phyloP scores from a whole-genome alignment of 108 stramenopile genomes.

The Aurantiochytrium sp. region DNA sequence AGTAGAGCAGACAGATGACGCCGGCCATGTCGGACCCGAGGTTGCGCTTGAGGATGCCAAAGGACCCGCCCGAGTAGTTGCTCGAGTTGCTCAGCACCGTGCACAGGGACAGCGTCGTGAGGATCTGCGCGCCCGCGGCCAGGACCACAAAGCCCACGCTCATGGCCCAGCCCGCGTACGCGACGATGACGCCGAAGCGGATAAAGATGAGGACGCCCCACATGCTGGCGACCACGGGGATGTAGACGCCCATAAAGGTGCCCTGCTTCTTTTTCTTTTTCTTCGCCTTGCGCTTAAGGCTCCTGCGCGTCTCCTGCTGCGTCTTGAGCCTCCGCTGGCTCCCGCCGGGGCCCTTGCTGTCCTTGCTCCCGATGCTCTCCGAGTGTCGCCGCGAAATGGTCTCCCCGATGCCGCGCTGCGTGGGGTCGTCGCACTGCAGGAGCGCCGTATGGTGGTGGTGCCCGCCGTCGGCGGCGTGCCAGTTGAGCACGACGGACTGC shows the following conservation, averaged over 20 bases:
- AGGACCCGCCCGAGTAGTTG: constrained; percentile 22
- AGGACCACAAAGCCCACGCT: constrained; percentile 19
- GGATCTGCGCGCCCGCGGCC: neutral
- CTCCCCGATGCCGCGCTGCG: no score
- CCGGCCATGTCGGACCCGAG: constrained; percentile 5
- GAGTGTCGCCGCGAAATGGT: no score
- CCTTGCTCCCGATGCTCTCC: no score
- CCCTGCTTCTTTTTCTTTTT: constrained; percentile 21
- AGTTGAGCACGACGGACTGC: no score
- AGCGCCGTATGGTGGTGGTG: no score
- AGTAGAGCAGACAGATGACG: constrained; percentile 15
- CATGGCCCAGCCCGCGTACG: neutral
- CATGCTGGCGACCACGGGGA: constrained; percentile 19
- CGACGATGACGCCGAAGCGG: constrained; percentile 15
- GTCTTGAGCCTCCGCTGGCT: no score
- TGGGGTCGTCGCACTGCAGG: no score
- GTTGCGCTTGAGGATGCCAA: constrained; percentile 17
- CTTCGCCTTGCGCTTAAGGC: neutral
- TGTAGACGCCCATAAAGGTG: constrained; percentile 31
- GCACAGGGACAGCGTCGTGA: neutral
- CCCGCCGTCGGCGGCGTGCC: no score
- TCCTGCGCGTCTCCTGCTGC: no score
- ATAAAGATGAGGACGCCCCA: constrained; percentile 26
- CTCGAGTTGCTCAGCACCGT: constrained; percentile 12
- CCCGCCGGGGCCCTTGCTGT: no score